Conservation (phyloP, 805 yeast genomes). For the Metschnikowia lachancei region DNA sequence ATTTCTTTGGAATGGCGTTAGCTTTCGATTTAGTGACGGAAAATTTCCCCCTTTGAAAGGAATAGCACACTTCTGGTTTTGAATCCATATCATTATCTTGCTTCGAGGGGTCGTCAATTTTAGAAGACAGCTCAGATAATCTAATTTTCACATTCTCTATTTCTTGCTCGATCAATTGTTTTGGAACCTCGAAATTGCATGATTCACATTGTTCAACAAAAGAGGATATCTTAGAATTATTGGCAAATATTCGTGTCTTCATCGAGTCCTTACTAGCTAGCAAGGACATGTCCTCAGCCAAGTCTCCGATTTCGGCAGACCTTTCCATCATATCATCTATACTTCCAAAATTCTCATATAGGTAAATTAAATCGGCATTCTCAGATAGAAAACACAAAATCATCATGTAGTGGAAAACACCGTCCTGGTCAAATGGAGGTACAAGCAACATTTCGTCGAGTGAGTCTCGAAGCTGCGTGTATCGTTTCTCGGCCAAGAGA, state of each 20-base stretch:
- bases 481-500: slow-evolving; percentile 35
- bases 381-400: slow-evolving; percentile 31
- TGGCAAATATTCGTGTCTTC: slow-evolving; percentile 10
- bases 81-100: background rate
- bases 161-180: slow-evolving; percentile 12
- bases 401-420: slow-evolving; percentile 37
- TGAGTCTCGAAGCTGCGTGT: slow-evolving; percentile 31
- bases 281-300: slow-evolving; percentile 17
- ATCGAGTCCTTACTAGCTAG: slow-evolving; percentile 17
- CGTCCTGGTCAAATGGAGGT: slow-evolving; percentile 45
- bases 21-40: background rate
- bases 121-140: background rate
- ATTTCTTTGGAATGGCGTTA: slow-evolving; percentile 1
- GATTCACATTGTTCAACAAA: slow-evolving; percentile 24
- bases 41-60: slow-evolving; percentile 2
- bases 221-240: slow-evolving; percentile 3
- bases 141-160: background rate
- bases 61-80: background rate
- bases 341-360: slow-evolving; percentile 5
- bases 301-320: slow-evolving; percentile 14
- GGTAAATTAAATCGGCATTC: slow-evolving; percentile 19
- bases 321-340: slow-evolving; percentile 10
- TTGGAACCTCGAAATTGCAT: slow-evolving; percentile 27
- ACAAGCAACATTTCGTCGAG: slow-evolving; percentile 38
- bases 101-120: background rate